Evolutionary conservation across 75 land plant species (phyloP), one percentile per base, ranked within the genome.

Genomic region (Pseudotsuga menziesii): DNA sequence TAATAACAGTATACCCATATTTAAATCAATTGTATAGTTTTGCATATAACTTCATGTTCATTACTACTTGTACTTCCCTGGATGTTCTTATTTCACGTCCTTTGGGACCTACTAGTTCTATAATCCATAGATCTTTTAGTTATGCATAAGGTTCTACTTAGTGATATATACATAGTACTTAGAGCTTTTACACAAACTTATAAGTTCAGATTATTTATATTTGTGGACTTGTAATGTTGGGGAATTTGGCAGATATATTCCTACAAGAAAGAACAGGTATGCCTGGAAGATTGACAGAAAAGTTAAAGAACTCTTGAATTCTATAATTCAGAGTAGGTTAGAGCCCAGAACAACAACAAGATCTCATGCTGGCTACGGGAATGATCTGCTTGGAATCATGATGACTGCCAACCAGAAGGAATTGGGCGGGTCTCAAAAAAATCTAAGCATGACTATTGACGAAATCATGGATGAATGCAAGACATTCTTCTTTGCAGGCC

Each of bases 401-500:
- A 66, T 88, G 87, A 61, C 87, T 12, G 78, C 82, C 71, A 79
- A 85, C 15, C 83, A 75, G 58, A 78, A 82, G 57, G 70, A 74
- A 62, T 57, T 41, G 1, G 32, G 29, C 56, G 84, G 74, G 12
- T 32, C 32, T 29, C 58, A 78, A 73, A 83, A 79, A 44, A 78
- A 82, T 36, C 74, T 79, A 56, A 84, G 60, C 54, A 15, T 88
- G 27, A 81, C 64, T 23, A 58, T 76, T 3, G 86, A 91, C 3
- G 89, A 88, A 29, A 77, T 91, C 23, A 85, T 91, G 26, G 88
- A 89, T 23, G 91, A 91, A 77, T 91, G 91, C 80, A 89, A 87
- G 76, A 85, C 87, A 15, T 89, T 91, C 57, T 91, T 81, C 78
- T 85, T 91, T 75, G 88, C 85, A 19, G 89, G 89, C 55, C 86